These are phyloP conservation scores for Globisporangium irregulare DNA, from an alignment of 352 stramenopile genomes.

Conservation along the genomic window DNA sequence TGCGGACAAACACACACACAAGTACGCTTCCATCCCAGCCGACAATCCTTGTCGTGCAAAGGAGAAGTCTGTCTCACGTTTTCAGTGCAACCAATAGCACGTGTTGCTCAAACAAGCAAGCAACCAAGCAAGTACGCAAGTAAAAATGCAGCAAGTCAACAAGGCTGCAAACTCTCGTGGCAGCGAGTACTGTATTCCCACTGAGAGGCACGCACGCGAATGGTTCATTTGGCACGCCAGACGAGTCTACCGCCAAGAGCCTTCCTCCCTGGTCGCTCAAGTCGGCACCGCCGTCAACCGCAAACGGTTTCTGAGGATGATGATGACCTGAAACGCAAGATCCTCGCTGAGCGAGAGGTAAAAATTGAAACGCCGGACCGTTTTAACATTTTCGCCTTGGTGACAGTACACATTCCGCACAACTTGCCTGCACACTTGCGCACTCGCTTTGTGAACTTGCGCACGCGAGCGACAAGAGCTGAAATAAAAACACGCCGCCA, in stretches of 20 bases:
- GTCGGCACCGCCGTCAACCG: neutral
- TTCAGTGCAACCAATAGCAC: neutral
- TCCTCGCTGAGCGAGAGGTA: neutral
- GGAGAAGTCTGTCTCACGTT: neutral
- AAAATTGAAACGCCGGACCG: neutral
- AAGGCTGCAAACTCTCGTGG: neutral
- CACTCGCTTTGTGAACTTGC: neutral
- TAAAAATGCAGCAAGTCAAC: neutral
- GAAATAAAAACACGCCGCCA: neutral
- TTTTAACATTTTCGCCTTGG: neutral
- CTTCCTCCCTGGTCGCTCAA: neutral
- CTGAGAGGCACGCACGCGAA: neutral
- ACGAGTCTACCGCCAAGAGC: neutral
- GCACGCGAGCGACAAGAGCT: neutral
- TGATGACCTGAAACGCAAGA: slow-evolving; percentile 1
- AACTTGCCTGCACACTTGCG: neutral
- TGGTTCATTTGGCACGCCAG: neutral
- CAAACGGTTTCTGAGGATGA: neutral
- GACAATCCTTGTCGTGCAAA: neutral
- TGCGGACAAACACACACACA: neutral
- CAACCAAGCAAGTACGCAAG: neutral
- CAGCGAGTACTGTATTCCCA: neutral
- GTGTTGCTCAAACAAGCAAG: neutral
- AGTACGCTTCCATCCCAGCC: neutral
- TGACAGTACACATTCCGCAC: neutral